phyloP scores from a whole-genome alignment of 116 monocot species.

The Trichopus zeylanicus region DNA sequence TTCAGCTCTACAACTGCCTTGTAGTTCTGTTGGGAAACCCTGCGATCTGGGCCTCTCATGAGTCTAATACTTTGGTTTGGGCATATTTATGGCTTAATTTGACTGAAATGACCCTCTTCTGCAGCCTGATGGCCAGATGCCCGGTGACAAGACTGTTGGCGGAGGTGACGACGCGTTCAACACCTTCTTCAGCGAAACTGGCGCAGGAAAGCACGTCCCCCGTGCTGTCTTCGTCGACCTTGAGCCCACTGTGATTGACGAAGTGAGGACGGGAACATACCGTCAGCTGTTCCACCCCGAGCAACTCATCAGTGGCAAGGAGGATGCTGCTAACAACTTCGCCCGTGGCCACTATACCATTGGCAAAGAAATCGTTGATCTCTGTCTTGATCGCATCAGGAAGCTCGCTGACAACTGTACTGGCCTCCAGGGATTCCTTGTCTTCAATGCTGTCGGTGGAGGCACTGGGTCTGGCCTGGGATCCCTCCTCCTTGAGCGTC shows the following conservation, averaged over 20 bases:
- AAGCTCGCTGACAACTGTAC: conserved; percentile 60
- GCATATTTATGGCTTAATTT: too few relatives aligned
- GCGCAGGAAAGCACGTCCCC: conserved; percentile 53
- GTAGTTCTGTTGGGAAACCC: too few relatives aligned
- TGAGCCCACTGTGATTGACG: conserved; percentile 58
- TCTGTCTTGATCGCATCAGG: conserved; percentile 49
- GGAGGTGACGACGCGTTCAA: conserved; percentile 57
- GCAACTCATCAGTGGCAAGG: conserved; percentile 58
- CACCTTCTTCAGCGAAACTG: conserved; percentile 61
- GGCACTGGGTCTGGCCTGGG: conserved; percentile 53
- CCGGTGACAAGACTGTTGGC: conserved; percentile 35
- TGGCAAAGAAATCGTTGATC: conserved; percentile 56
- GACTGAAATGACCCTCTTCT: neutral
- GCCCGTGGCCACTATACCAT: conserved; percentile 63
- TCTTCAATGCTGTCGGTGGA: conserved; percentile 52
- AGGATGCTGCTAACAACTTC: conserved; percentile 60
- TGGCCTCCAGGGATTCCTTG: conserved; percentile 48
- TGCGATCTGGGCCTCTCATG: too few relatives aligned
- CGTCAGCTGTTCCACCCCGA: conserved; percentile 64
- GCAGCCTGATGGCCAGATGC: conserved; percentile 64
- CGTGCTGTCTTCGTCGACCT: conserved; percentile 56
- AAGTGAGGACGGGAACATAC: conserved; percentile 50
- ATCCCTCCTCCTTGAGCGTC: conserved; percentile 45
- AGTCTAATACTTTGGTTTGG: too few relatives aligned
- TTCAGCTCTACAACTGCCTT: too few relatives aligned